Conservation (phyloP, 1,284 basidiomycete genomes). For the Trametes sp. region DNA sequence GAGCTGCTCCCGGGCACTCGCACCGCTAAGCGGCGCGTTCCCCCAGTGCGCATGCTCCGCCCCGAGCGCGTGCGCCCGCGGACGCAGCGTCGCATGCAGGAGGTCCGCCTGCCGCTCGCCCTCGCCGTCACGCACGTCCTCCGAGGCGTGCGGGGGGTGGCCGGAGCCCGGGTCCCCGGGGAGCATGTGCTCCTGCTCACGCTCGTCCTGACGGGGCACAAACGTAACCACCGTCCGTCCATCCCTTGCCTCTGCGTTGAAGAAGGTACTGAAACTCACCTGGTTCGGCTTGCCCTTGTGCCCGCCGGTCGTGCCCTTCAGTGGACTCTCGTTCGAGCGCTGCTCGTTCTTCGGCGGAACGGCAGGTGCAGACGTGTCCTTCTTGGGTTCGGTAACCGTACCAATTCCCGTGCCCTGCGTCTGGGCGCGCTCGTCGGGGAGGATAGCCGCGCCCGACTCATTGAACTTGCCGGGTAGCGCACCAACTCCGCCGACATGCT, state of each 20-base stretch:
- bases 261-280: slow-evolving; percentile 36
- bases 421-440: slow-evolving; percentile 39
- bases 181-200: slow-evolving; percentile 3
- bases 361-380: not conserved
- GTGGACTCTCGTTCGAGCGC: not conserved
- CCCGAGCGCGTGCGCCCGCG: slow-evolving; percentile 38
- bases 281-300: slow-evolving; percentile 28
- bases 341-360: slow-evolving; percentile 8
- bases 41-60: slow-evolving; percentile 33
- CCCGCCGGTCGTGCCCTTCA: slow-evolving; percentile 1
- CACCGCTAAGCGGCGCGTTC: slow-evolving; percentile 26
- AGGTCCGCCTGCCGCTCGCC: slow-evolving; percentile 32
- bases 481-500: slow-evolving; percentile 37
- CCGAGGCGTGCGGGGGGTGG: not conserved
- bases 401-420: slow-evolving; percentile 9
- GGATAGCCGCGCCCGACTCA: slow-evolving; percentile 40
- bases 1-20: slow-evolving; percentile 26
- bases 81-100: slow-evolving; percentile 30
- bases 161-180: slow-evolving; percentile 20
- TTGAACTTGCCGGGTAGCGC: slow-evolving; percentile 38
- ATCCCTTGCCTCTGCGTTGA: not conserved
- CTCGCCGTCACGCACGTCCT: not conserved
- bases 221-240: slow-evolving; percentile 4
- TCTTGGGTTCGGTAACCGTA: slow-evolving; percentile 2
- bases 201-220: not conserved